These are phyloP conservation scores for Tuber magnatum DNA, from an alignment of 495 filamentous ascomycete species.

Conservation along the genomic window DNA sequence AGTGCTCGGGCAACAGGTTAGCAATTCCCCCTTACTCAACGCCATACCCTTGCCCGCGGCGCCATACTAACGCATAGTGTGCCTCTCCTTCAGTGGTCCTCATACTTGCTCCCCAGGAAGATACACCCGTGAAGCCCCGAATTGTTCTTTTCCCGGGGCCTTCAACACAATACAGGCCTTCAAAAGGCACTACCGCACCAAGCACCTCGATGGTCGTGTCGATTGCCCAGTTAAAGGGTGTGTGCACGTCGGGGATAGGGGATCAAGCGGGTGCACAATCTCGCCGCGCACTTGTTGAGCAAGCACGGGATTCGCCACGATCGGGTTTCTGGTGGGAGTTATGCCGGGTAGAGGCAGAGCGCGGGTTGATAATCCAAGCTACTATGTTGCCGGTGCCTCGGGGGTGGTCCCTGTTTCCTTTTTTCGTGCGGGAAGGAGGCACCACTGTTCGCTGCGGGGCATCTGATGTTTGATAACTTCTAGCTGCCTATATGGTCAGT, in stretches of 20 bases:
- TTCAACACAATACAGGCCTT: background rate
- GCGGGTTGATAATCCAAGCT: too few species aligned
- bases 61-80: rapidly evolving
- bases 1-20: background rate
- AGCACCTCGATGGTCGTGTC: background rate
- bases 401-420: too few species aligned
- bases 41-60: too few species aligned
- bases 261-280: background rate
- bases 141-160: background rate
- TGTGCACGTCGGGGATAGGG: background rate
- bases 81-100: background rate
- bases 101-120: background rate
- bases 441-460: too few species aligned
- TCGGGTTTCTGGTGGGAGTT: too few species aligned
- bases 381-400: too few species aligned
- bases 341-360: too few species aligned
- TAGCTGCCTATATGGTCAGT: too few species aligned
- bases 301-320: too few species aligned
- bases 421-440: too few species aligned
- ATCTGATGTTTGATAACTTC: too few species aligned
- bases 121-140: background rate
- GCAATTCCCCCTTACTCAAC: background rate
- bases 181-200: background rate
- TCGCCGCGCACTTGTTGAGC: background rate
- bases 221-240: background rate